Evolutionary conservation across 139 green algal species (phyloP).

Genomic region (Micractinium conductrix): DNA sequence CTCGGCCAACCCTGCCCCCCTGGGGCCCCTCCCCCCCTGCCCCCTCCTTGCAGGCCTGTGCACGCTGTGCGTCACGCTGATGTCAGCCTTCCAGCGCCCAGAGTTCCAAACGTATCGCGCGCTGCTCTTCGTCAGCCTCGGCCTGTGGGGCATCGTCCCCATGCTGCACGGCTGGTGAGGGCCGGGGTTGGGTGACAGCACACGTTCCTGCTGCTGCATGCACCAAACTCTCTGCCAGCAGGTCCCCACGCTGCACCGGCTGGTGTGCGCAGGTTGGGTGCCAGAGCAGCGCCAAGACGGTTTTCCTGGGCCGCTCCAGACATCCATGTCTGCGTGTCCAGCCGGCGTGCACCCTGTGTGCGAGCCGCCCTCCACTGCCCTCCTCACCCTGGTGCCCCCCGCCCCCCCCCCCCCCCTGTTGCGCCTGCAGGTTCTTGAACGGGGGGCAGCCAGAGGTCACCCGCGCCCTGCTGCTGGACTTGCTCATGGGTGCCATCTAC

Average conservation of each 20-base stretch:
- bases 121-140: constrained; percentile 78
- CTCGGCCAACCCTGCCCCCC: neutral
- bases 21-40: neutral
- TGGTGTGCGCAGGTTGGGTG: too few relatives aligned
- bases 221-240: too few relatives aligned
- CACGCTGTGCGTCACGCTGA: constrained; percentile 76
- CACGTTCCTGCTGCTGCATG: too few relatives aligned
- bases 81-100: constrained; percentile 70
- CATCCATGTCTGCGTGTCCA: too few relatives aligned
- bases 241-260: too few relatives aligned
- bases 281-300: too few relatives aligned
- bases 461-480: constrained; percentile 63
- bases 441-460: neutral
- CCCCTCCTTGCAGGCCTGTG: constrained; percentile 52
- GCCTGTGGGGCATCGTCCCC: constrained; percentile 85
- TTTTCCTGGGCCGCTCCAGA: too few relatives aligned
- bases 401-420: too few relatives aligned
- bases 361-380: too few relatives aligned
- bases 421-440: neutral
- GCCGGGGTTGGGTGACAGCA: too few relatives aligned
- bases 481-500: constrained; percentile 90
- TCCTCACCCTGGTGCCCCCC: too few relatives aligned
- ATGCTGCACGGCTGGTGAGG: constrained; percentile 76
- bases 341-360: too few relatives aligned
- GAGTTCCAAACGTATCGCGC: constrained; percentile 75